Conservation (phyloP, 805 yeast genomes). For the Cyberlindnera suaveolens region DNA sequence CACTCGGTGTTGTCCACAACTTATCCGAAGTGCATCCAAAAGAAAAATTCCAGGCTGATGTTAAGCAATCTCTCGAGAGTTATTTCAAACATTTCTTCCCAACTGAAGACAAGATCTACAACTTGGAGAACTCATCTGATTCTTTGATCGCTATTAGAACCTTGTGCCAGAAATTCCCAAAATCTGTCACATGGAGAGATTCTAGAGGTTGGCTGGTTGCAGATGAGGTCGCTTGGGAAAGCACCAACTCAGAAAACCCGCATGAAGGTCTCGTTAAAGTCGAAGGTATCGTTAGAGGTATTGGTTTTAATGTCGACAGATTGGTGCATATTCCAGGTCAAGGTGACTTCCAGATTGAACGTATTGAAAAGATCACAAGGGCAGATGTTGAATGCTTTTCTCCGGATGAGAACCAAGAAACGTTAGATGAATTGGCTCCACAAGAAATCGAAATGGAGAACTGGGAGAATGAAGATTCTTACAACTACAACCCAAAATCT, state of each 20-base stretch:
- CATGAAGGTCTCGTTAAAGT: constrained; percentile 44
- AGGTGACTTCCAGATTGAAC: constrained; percentile 81
- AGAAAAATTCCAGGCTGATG: constrained; percentile 69
- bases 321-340: constrained; percentile 80
- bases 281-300: constrained; percentile 83
- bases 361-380: constrained; percentile 47
- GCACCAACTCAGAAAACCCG: constrained; percentile 21
- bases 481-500: constrained; percentile 20
- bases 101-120: constrained; percentile 67
- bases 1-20: constrained; percentile 74
- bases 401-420: constrained; percentile 42
- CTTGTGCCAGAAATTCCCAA: constrained; percentile 82
- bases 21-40: constrained; percentile 60
- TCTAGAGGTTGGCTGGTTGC: constrained; percentile 84
- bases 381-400: constrained; percentile 24
- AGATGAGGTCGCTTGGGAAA: constrained; percentile 46
- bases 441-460: constrained; percentile 44
- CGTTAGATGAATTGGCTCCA: constrained; percentile 55
- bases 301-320: constrained; percentile 72
- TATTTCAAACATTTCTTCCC: constrained; percentile 77
- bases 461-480: constrained; percentile 29
- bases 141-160: constrained; percentile 66
- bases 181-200: constrained; percentile 86
- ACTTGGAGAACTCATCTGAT: constrained; percentile 63
- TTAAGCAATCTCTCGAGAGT: constrained; percentile 55